These are phyloP conservation scores for Lasiodiplodia sp. DNA, from an alignment of 2,329 filamentous ascomycete species.

Conservation along the genomic window DNA sequence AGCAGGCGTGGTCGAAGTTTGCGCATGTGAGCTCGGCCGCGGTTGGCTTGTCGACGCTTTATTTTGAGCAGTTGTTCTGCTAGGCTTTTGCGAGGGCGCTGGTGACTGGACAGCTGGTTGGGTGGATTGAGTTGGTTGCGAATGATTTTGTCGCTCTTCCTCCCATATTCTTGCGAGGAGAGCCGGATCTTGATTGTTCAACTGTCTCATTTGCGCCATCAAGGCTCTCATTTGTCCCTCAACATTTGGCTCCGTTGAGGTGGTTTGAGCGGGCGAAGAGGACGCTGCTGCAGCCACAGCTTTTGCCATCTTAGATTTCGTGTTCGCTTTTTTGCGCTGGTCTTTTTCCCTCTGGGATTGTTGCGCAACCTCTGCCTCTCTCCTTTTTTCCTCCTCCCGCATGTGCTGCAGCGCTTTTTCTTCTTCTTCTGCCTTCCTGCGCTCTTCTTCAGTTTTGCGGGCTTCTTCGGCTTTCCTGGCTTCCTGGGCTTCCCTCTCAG, in stretches of 20 bases:
- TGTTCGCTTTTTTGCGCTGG: conserved; percentile 35
- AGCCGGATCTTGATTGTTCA: conserved; percentile 62
- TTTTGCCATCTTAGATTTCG: conserved; percentile 40
- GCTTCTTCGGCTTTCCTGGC: conserved; percentile 37
- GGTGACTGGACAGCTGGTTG: not conserved
- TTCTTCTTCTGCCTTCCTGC: conserved; percentile 38
- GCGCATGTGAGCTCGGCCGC: not conserved
- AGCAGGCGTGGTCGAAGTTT: not conserved
- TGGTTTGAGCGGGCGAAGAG: not conserved
- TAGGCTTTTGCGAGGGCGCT: not conserved
- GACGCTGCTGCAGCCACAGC: conserved; percentile 30
- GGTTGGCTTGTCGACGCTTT: not conserved
- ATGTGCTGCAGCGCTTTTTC: conserved; percentile 29
- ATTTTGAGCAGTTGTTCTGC: not conserved
- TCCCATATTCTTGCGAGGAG: conserved; percentile 65
- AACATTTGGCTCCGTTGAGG: conserved; percentile 35
- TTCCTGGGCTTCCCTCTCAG: conserved; percentile 40
- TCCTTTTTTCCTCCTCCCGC: conserved; percentile 31
- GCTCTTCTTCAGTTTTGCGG: conserved; percentile 34
- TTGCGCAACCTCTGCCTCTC: conserved; percentile 31
- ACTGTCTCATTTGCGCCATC: conserved; percentile 65
- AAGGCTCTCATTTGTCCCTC: conserved; percentile 61
- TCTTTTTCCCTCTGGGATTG: conserved; percentile 7
- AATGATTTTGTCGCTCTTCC: conserved; percentile 55
- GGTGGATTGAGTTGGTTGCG: not conserved